These are phyloP conservation scores for Cercospora nicotianae DNA, from an alignment of 2,329 filamentous ascomycete genomes.

Conservation along the genomic window DNA sequence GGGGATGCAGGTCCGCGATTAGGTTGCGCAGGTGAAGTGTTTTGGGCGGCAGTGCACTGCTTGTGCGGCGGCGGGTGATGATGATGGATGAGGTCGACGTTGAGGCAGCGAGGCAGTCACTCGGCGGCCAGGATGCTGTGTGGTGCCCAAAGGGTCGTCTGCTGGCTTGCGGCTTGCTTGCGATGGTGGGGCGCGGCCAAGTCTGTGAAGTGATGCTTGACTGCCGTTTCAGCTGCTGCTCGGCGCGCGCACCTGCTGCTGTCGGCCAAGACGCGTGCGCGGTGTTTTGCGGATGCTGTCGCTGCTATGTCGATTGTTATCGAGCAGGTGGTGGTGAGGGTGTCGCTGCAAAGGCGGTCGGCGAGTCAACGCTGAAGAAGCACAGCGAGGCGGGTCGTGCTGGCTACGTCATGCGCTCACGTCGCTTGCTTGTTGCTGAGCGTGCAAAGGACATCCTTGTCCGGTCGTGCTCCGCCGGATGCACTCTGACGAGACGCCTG, in stretches of 20 bases:
- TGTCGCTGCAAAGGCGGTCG: not conserved
- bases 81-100: constrained; percentile 1
- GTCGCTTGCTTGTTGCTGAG: not conserved
- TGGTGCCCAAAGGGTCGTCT: not conserved
- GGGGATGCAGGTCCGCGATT: not conserved
- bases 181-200: not conserved
- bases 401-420: constrained; percentile 1
- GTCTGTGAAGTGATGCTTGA: not conserved
- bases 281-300: not conserved
- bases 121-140: not conserved
- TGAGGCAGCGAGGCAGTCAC: constrained; percentile 10
- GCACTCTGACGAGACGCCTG: constrained; percentile 1
- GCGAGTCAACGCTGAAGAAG: not conserved
- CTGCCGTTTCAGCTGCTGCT: not conserved
- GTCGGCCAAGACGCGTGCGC: not conserved
- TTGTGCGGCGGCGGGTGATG: not conserved
- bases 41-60: not conserved
- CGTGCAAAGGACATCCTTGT: not conserved
- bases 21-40: not conserved
- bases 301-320: not conserved
- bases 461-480: not conserved
- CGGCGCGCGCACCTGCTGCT: not conserved
- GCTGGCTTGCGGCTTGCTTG: not conserved
- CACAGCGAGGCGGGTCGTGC: not conserved
- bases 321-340: not conserved